Evolutionary conservation across 2,329 filamentous ascomycete genomes (phyloP).

Genomic region (Colletotrichum sp.): DNA sequence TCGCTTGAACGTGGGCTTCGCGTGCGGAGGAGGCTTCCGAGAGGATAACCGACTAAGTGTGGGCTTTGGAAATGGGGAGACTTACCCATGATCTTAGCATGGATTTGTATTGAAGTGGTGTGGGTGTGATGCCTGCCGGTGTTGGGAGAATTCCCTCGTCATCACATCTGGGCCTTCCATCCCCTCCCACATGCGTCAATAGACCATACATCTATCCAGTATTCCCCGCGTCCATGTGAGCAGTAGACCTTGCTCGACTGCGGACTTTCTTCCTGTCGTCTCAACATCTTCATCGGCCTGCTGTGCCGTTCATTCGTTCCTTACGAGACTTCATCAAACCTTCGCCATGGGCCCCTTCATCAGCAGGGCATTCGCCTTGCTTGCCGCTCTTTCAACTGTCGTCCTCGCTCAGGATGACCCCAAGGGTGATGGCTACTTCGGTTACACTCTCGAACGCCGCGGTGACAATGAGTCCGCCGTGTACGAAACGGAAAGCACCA

Average conservation of each 20-base stretch:
- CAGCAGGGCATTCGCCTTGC: conserved; percentile 27
- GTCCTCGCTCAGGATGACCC: conserved; percentile 32
- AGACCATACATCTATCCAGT: conserved; percentile 12
- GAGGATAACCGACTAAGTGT: neutral
- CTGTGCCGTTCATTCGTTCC: neutral
- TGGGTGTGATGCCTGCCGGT: neutral
- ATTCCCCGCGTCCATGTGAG: neutral
- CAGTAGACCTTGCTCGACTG: neutral
- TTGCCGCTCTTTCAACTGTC: conserved; percentile 30
- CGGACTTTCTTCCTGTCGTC: neutral
- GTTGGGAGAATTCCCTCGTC: neutral
- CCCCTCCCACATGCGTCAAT: neutral
- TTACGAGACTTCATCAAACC: neutral
- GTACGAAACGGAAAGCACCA: conserved; percentile 59
- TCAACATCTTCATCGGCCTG: neutral
- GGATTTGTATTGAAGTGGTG: neutral
- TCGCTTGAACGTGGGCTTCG: neutral
- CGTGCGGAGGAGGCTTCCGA: neutral
- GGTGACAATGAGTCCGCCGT: conserved; percentile 54
- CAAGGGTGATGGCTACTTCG: conserved; percentile 53
- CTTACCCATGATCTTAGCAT: neutral
- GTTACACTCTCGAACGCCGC: conserved; percentile 57
- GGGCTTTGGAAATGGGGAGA: neutral
- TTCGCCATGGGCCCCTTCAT: neutral
- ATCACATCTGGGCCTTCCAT: neutral